Evolutionary conservation across 2,329 filamentous ascomycete genomes (phyloP).

Genomic region (Fusarium bactridioides): DNA sequence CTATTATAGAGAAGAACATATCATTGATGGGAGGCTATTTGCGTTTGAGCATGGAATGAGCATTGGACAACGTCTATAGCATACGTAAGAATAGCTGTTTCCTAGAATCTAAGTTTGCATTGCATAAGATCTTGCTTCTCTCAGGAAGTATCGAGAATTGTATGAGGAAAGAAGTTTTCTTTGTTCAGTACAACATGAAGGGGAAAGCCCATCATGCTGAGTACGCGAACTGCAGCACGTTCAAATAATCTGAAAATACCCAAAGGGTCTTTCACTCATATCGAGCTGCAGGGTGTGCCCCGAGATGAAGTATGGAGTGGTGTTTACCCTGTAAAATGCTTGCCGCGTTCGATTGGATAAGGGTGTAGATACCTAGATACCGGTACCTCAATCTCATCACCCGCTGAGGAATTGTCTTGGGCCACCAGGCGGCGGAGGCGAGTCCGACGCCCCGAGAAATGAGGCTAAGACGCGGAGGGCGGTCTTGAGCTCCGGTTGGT

Average conservation of each 20-base stretch:
- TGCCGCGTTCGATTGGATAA: background rate
- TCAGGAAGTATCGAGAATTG: fast-evolving
- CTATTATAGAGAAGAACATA: background rate
- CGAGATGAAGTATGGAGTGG: background rate
- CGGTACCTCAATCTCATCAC: background rate
- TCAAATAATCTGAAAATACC: background rate
- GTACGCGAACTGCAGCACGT: background rate
- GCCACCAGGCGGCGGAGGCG: background rate
- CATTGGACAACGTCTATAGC: background rate
- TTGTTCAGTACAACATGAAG: background rate
- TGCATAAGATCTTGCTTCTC: no score
- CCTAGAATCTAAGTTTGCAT: background rate
- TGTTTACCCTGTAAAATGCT: background rate
- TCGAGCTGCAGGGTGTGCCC: background rate
- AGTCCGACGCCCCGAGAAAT: background rate
- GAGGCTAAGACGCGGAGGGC: background rate
- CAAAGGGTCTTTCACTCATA: no score
- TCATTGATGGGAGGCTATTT: background rate
- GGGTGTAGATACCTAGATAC: background rate
- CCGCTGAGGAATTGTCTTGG: background rate
- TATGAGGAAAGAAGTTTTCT: no score
- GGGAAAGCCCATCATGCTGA: fast-evolving
- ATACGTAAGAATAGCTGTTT: background rate
- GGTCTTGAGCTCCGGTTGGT: background rate
- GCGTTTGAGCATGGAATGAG: background rate